A percentile compares a stretch with the other conserved stretches of the same genome.
Evolutionary conservation across 768 basidiomycete genomes (phyloP).

Genomic region (Naematelia aurantialba): DNA sequence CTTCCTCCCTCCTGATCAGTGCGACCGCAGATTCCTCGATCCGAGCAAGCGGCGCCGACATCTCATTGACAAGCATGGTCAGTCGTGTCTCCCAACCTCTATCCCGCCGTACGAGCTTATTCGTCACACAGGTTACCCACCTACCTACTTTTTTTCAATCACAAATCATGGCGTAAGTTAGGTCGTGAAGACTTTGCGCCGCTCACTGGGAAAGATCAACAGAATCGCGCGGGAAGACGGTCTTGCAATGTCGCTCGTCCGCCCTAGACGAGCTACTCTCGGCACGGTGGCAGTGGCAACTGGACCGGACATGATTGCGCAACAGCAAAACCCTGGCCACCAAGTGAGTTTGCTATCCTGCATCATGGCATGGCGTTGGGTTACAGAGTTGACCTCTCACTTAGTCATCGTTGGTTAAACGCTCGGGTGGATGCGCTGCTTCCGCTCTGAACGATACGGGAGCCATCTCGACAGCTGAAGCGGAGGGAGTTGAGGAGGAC

Average conservation of each 20-base stretch:
- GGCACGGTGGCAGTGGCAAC: no score
- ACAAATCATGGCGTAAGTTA: slow-evolving; percentile 69
- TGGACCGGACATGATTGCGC: no score
- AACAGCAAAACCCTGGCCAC: no score
- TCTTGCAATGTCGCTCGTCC: slow-evolving; percentile 29
- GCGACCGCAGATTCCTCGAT: slow-evolving; percentile 58
- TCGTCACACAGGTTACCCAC: slow-evolving; percentile 68
- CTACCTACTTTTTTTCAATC: slow-evolving; percentile 85
- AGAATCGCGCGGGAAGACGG: slow-evolving; percentile 35
- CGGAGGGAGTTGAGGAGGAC: slow-evolving; percentile 20
- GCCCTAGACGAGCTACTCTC: slow-evolving; percentile 16
- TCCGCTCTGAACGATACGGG: no score
- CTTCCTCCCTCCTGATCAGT: slow-evolving; percentile 59
- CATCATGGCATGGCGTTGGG: no score
- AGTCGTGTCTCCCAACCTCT: slow-evolving; percentile 7
- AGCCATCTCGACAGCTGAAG: background rate
- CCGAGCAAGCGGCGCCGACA: slow-evolving; percentile 76
- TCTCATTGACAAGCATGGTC: slow-evolving; percentile 68
- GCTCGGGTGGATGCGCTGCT: no score
- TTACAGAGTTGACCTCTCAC: no score
- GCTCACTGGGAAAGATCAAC: slow-evolving; percentile 25
- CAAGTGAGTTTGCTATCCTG: no score
- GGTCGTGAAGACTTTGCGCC: background rate
- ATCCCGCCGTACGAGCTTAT: no score
- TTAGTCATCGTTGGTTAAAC: no score